Conservation (phyloP, 805 yeast species). For the Pichia kluyveri region DNA sequence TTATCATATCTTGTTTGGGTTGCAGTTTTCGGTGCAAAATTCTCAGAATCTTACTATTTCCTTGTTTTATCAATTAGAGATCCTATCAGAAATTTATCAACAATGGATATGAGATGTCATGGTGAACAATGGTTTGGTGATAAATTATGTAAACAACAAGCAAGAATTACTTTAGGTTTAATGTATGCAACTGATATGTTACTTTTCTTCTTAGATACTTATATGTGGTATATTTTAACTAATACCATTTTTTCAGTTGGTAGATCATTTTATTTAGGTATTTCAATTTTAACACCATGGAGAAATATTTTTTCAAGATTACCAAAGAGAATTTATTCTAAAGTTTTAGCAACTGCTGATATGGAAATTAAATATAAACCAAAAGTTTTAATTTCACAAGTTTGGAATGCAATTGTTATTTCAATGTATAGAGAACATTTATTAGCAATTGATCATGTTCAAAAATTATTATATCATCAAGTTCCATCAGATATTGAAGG, state of each 20-base stretch:
- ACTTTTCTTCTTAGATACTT: slow-evolving; percentile 96
- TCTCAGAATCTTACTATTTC: slow-evolving; percentile 85
- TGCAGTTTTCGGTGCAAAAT: slow-evolving; percentile 82
- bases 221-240: slow-evolving; percentile 95
- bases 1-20: slow-evolving; percentile 90
- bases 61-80: slow-evolving; percentile 84
- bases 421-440: slow-evolving; percentile 99
- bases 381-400: slow-evolving; percentile 94
- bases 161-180: slow-evolving; percentile 81
- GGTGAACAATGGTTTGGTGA: slow-evolving; percentile 90
- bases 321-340: slow-evolving; percentile 98
- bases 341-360: slow-evolving; percentile 94
- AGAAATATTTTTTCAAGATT: slow-evolving; percentile 95
- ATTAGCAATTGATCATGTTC: slow-evolving; percentile 97
- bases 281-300: slow-evolving; percentile 98
- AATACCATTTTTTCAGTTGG: slow-evolving; percentile 95
- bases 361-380: slow-evolving; percentile 99
- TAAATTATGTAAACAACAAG: slow-evolving; percentile 73
- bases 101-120: slow-evolving; percentile 82
- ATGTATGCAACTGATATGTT: slow-evolving; percentile 90
- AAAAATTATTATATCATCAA: slow-evolving; percentile 93
- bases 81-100: slow-evolving; percentile 84
- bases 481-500: slow-evolving; percentile 98
- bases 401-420: slow-evolving; percentile 98
- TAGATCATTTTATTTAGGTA: slow-evolving; percentile 97